phyloP scores from a whole-genome alignment of 2,329 filamentous ascomycete species.

The Colletotrichum sp. region DNA sequence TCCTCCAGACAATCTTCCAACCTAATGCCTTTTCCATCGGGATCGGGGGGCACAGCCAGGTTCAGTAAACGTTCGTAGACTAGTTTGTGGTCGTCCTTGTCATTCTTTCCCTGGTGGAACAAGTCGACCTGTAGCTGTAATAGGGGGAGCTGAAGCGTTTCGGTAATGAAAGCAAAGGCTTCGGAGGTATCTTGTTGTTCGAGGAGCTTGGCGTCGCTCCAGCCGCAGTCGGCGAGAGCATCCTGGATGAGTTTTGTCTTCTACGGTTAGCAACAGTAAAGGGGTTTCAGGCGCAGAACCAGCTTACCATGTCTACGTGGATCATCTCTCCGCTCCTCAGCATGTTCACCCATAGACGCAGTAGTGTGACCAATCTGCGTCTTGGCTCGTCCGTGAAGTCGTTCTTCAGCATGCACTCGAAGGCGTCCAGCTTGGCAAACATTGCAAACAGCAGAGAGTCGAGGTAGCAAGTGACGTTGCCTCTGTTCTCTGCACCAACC shows the following conservation, averaged over 20 bases:
- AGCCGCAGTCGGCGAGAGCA: slow-evolving; percentile 83
- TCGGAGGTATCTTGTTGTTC: slow-evolving; percentile 95
- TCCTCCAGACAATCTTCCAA: slow-evolving; percentile 91
- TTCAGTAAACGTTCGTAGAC: slow-evolving; percentile 91
- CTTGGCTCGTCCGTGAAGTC: slow-evolving; percentile 75
- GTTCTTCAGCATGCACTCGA: slow-evolving; percentile 89
- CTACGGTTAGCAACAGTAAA: slow-evolving; percentile 27
- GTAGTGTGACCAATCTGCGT: slow-evolving; percentile 74
- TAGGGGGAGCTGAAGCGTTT: slow-evolving; percentile 83
- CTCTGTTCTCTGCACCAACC: slow-evolving; percentile 84
- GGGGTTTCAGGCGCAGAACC: not conserved
- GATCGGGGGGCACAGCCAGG: slow-evolving; percentile 82
- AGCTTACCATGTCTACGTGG: slow-evolving; percentile 77
- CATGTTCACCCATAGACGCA: slow-evolving; percentile 94
- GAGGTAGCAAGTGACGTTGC: slow-evolving; percentile 91
- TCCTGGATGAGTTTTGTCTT: slow-evolving; percentile 85
- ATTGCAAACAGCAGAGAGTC: slow-evolving; percentile 93
- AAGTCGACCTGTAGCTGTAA: slow-evolving; percentile 93
- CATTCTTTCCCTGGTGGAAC: slow-evolving; percentile 87
- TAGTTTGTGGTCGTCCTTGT: slow-evolving; percentile 90
- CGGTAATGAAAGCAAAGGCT: slow-evolving; percentile 93
- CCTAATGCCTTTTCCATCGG: slow-evolving; percentile 73
- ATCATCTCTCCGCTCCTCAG: slow-evolving; percentile 85
- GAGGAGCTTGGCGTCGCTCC: slow-evolving; percentile 78
- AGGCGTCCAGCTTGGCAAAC: slow-evolving; percentile 89